Evolutionary conservation across 306 rosid species (phyloP), one percentile per base, ranked within the genome.

Genomic region (Vigna radiata): DNA sequence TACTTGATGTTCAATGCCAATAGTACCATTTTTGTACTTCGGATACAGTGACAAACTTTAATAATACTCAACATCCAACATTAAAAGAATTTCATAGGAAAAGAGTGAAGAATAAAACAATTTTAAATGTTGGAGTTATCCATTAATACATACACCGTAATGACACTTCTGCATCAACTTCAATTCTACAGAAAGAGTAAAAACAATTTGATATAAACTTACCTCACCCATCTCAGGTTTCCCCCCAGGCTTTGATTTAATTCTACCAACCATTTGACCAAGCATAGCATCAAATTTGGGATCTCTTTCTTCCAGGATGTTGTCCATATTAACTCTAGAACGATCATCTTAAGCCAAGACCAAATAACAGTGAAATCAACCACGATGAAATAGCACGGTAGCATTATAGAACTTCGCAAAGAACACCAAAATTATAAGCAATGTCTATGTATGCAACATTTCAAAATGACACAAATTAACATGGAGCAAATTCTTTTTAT

Each of bases 141-240:
- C 49, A 25, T 33, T 41, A 41, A 8, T 33, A 46, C 75, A 71
- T 29, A 6, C 66, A 8, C 17, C 52, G 69, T 41, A 27, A 73
- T 17, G 75, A 44, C 13, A 52, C 15, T 66, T 68, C 41, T 29
- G 58, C 23, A 61, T 55, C 77, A 65, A 76, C 37, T 52, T 49
- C 17, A 76, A 73, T 14, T 53, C 4, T 23, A 68, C 13, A n/a
- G 15, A 76, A 65, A 53, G 41, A 55, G 49, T 5, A 44, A 53
- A 68, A 49, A 53, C 37, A 70, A 50, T 66, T 23, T 55, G 55
- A 16, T 41, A 75, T 39, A 64, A 67, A 84, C 97, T 86, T 77
- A 96, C 99, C 97, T 91, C 98, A 14, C 98, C 97, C 98, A 96
- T 91, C 87, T 92, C 96, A 44, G 79, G 82, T 84, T 88, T 96